Conservation (phyloP, 345 rosid species). For the Nephelium lappaceum region DNA sequence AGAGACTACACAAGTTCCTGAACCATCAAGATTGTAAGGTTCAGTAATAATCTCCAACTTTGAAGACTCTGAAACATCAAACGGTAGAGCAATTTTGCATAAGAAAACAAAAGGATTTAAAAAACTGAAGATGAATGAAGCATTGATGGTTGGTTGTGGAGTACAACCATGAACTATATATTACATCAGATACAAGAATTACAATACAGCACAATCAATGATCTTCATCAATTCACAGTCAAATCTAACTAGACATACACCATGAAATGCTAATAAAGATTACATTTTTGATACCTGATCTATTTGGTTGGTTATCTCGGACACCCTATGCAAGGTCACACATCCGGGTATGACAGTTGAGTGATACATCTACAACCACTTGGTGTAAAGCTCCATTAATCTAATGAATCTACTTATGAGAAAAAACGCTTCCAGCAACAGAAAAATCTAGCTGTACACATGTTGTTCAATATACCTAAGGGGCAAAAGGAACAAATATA, state of each 20-base stretch:
- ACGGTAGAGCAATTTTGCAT: not conserved
- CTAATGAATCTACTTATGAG: not conserved
- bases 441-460: not conserved
- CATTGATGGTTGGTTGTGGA: not conserved
- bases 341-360: not conserved
- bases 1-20: not conserved
- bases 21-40: not conserved
- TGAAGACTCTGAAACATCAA: not conserved
- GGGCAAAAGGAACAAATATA: not conserved
- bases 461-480: not conserved
- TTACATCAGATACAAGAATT: not conserved
- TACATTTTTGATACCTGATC: not conserved
- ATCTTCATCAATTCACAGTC: no score
- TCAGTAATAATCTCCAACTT: not conserved
- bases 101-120: no score
- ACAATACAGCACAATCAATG: not conserved
- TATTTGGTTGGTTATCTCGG: not conserved
- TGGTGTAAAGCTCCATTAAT: not conserved
- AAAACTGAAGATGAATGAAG: not conserved
- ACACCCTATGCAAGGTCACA: not conserved
- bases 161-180: not conserved
- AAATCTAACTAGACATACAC: not conserved
- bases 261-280: not conserved
- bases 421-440: not conserved
- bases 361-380: not conserved